Base-by-base conservation (phyloP, 2,329 filamentous ascomycete species). In the Venturia pyrina region DNA sequence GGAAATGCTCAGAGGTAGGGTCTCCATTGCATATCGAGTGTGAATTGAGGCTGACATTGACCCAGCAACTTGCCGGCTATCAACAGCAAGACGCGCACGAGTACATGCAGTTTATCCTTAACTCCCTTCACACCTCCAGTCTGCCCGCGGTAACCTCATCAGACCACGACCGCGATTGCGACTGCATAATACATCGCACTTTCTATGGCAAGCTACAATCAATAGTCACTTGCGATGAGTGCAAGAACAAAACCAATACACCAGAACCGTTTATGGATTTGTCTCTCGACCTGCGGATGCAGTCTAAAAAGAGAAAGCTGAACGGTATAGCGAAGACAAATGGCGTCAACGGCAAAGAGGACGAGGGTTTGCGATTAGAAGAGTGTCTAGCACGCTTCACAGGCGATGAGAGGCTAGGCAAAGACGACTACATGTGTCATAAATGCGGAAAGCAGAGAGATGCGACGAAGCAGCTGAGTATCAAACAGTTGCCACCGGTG, bases 31-130 rank as follows among this genome's bases (percentile, higher is more conserved):
- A 10, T 28, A 21, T 61, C 61, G 41, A 7, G 59, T 11, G 53
- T 11, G 61, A 44, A 19, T 90, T 77, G 87, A 89, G n/a, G 40
- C 56, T 66, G 21, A 63, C 43, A 63, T 17, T 28, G 5, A 32
- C n/a, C 8, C 56, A 76, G 75, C 74, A 77, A 21, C 72, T 82
- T 28, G 91, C 93, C 1, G 95, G 93, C 13, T 96, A 96, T 71
- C 91, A 93, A 72, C 93, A 98, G 77, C 93, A 98, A 78, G 93
- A 98, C 73, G 93, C 93, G 0, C 93, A 98, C 74, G 93, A 98
- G 75, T 98, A 96, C 78, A 96, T 97, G 76, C 92, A 96, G 74
- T 97, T 96, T 73, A 84, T 98, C 43, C 89, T 96, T 44, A 93
- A 97, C 78, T 90, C 95, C 71, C 82, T 99, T 19, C 93, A 97